Base-by-base conservation (phyloP, 106 monocot species). In the Apostasia ramifera region DNA sequence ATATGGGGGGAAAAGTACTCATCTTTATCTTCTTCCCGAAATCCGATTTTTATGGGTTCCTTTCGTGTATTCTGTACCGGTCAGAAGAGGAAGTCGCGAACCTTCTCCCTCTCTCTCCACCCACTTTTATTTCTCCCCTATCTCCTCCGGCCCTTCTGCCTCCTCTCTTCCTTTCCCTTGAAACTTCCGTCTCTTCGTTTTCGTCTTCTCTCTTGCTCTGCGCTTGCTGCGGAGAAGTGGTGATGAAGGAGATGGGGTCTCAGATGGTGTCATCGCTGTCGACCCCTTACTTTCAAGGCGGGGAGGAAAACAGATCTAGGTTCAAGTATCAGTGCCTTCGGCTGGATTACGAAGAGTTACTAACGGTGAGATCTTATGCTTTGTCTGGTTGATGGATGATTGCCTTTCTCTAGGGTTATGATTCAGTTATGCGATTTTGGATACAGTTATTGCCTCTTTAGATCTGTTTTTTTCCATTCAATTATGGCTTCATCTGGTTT, bases 341-440 rank as follows among this genome's bases (percentile, higher is more conserved):
- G 48, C 70, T 59, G 46, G 70, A 71, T 49, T 71, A 59, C 46
- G n/a, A 59, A 26, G 70, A 71, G 39, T 12, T 71, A 47, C 47
- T 71, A 8, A 59, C 38, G 70, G 70, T 71, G 26, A 59, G 70
- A 58, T 47, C 47, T 58, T 58, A 8, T 45, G 58, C 47, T 49
- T 39, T 10, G 40, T 40, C 40, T 26, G 26, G 26, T 26, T 26
- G 26, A 26, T 26, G 26, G 26, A 26, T 26, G 26, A 26, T 26
- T 26, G 26, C 26, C 26, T 26, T 26, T 26, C 26, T 26, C 26
- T 26, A 26, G 26, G 26, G 26, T 26, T 26, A 26, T 26, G 26
- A 26, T 26, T 26, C 26, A 26, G 26, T 26, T 26, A 26, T 26
- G 26, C 26, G 26, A 26, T 26, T 26, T 26, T 26, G 26, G 26